phyloP scores from a whole-genome alignment of 805 yeast species.

The Yarrowia sp. region DNA sequence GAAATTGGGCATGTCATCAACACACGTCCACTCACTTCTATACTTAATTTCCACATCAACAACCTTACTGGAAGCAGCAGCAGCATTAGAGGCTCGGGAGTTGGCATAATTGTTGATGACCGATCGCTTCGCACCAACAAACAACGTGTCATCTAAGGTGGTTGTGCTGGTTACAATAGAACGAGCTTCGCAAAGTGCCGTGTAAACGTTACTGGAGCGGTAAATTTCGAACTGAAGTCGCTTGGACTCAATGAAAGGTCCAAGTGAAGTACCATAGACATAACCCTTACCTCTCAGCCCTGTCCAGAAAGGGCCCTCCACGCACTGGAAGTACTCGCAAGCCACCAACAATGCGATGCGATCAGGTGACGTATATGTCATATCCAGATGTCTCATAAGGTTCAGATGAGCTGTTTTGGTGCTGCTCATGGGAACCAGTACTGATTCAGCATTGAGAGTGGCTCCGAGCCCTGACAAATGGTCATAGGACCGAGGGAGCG shows the following conservation, averaged over 20 bases:
- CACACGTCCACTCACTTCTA: constrained; percentile 24
- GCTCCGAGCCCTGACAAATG: constrained; percentile 57
- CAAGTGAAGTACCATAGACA: constrained; percentile 80
- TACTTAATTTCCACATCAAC: constrained; percentile 63
- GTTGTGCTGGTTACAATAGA: constrained; percentile 58
- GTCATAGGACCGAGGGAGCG: constrained; percentile 44
- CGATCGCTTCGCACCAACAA: constrained; percentile 73
- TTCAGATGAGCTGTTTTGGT: constrained; percentile 75
- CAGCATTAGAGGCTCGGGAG: constrained; percentile 38
- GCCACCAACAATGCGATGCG: constrained; percentile 68
- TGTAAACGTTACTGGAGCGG: constrained; percentile 67
- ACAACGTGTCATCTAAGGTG: constrained; percentile 53
- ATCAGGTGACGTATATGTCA: constrained; percentile 54
- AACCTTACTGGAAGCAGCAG: constrained; percentile 56
- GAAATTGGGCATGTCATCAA: background rate
- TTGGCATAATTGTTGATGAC: constrained; percentile 75
- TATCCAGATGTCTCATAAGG: constrained; percentile 58
- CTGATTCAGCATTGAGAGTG: constrained; percentile 52
- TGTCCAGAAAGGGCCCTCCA: constrained; percentile 97
- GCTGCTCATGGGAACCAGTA: constrained; percentile 70
- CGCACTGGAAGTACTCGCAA: constrained; percentile 71
- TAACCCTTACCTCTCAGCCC: constrained; percentile 92
- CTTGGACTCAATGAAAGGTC: constrained; percentile 61
- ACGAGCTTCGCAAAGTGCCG: constrained; percentile 56
- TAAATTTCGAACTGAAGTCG: constrained; percentile 63